Base-by-base conservation (phyloP, 1,139 yeast species). In the Candida buenavistaensis region DNA sequence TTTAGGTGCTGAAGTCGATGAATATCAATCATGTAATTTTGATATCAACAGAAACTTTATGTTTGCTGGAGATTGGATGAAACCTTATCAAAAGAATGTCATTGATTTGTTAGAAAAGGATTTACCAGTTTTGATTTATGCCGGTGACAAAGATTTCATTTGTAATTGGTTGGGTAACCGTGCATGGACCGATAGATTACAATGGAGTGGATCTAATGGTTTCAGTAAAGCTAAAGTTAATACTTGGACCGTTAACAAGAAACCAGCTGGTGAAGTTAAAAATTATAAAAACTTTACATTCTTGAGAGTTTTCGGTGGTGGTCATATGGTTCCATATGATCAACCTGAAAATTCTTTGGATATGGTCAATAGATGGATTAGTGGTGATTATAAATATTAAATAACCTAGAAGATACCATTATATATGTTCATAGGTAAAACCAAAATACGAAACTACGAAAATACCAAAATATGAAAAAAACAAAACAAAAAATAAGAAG, bases 11-110 rank as follows among this genome's bases (percentile, higher is more conserved):
- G 97, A 90, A 63, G 95, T 88, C 40, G 92, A 84, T 36, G 61
- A 68, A 33, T 92, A 82, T 62, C 82, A 82, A 58, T 78, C 89
- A 26, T 92, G 98, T 72, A 88, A 87, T 70, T 78, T 82, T 57
- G 92, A 84, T 51, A 76, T 87, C 48, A 82, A 82, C 74, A 77
- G 86, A 58, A 83, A 82, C 72, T 90, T 90, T 61, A 57, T 83
- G 52, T 80, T 86, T 57, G 87, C 88, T 21, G 92, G 95, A 54
- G 95, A 87, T 62, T 85, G 95, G 94, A 84, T 84, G 94, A 82
- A 82, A 59, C 92, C 95, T 32, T 86, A 81, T 67, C 62, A 78
- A 61, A 78, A 79, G 78, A 82, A 79, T 41, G 82, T 80, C 32
- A 63, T 71, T 36, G 74, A 75, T 30, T 61, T 80, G 44, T 68